phyloP scores from a whole-genome alignment of 208 protist species.

The Acanthamoeba quina region DNA sequence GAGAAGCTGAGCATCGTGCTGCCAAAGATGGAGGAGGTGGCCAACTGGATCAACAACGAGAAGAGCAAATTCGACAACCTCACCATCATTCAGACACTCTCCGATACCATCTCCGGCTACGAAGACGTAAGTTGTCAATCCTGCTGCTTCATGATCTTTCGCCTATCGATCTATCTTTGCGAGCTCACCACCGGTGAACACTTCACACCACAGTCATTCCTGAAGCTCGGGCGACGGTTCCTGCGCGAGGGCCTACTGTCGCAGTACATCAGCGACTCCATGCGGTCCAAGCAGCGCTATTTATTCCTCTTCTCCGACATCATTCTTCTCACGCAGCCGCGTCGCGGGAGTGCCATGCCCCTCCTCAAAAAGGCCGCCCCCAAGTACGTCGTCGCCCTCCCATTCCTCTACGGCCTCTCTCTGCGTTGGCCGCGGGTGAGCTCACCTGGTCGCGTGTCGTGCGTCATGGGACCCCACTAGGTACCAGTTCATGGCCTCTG shows the following conservation, averaged over 20 bases:
- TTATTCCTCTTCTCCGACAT: neutral
- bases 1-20: neutral
- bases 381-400: neutral
- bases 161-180: too few relatives aligned
- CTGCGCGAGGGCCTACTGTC: neutral
- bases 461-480: neutral
- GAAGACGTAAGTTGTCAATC: neutral
- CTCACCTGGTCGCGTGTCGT: too few relatives aligned
- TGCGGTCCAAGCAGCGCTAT: neutral
- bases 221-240: neutral
- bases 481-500: neutral
- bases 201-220: neutral
- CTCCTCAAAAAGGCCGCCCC: neutral
- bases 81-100: neutral
- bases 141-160: too few relatives aligned
- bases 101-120: neutral
- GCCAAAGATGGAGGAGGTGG: constrained; percentile 21
- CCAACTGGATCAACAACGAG: constrained; percentile 70
- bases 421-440: too few relatives aligned
- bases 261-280: neutral
- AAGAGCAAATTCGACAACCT: constrained; percentile 72
- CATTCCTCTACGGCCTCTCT: neutral
- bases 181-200: too few relatives aligned
- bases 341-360: neutral
- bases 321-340: neutral